These are phyloP conservation scores for Iris pallida DNA, from an alignment of 116 monocot species.

Conservation along the genomic window DNA sequence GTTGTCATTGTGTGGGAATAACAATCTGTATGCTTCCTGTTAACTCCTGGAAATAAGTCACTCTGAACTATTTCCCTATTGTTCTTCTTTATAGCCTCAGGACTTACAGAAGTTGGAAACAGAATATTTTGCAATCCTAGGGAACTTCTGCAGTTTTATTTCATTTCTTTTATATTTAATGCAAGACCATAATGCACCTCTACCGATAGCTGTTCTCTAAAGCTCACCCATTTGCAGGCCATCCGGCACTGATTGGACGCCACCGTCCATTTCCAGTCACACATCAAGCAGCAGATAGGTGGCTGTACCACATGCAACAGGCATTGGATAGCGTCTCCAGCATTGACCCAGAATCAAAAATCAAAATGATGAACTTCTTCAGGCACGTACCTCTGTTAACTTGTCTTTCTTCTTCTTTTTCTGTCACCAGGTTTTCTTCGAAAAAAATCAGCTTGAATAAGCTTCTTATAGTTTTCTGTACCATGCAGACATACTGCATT, in stretches of 20 bases:
- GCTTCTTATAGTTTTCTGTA: slow-evolving; percentile 1
- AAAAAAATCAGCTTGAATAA: neutral
- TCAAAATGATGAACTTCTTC: slow-evolving; percentile 98
- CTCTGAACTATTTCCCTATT: no score
- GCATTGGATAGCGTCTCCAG: slow-evolving; percentile 54
- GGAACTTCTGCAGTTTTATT: no score
- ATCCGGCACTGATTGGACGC: slow-evolving; percentile 84
- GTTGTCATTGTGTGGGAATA: no score
- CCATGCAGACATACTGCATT: slow-evolving; percentile 78
- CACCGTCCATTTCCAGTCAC: slow-evolving; percentile 91
- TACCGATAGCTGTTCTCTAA: no score
- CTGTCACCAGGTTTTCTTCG: neutral
- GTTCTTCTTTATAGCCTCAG: no score
- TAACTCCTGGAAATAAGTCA: no score
- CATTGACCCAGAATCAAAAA: slow-evolving; percentile 75
- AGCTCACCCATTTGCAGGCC: slow-evolving; percentile 37
- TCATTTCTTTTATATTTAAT: no score
- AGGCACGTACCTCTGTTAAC: slow-evolving; percentile 23
- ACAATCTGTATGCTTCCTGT: no score
- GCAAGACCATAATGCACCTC: no score
- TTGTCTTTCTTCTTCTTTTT: neutral
- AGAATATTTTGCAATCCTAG: no score
- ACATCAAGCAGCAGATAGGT: slow-evolving; percentile 85
- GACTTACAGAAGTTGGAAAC: no score
- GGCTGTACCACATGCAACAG: slow-evolving; percentile 91